These are phyloP conservation scores for Heritiera littoralis DNA, from an alignment of 345 rosid species.

Conservation along the genomic window DNA sequence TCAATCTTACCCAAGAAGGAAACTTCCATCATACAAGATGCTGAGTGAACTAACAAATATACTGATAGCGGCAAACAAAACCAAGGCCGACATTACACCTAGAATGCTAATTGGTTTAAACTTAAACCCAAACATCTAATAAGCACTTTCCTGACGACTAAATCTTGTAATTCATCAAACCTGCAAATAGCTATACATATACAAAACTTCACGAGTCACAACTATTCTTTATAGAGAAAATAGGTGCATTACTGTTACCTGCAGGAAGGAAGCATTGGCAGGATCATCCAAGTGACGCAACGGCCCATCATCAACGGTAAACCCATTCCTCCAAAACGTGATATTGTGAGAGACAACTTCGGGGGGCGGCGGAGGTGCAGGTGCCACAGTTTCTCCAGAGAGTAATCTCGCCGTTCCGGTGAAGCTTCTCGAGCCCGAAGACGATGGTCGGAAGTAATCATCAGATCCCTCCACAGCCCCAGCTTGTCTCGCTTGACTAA, in stretches of 20 bases:
- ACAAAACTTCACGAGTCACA: neutral
- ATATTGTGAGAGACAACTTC: constrained; percentile 62
- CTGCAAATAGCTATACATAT: neutral
- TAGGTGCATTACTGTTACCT: constrained; percentile 44
- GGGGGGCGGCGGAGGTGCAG: constrained; percentile 60
- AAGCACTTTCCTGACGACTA: neutral
- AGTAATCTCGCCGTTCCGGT: constrained; percentile 73
- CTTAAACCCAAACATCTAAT: neutral
- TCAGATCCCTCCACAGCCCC: constrained; percentile 65
- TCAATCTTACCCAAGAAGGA: neutral
- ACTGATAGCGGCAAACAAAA: neutral
- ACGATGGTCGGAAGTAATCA: constrained; percentile 44
- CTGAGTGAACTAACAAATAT: neutral
- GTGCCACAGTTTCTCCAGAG: constrained; percentile 64
- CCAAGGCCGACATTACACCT: no score
- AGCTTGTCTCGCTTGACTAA: constrained; percentile 60
- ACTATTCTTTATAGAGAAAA: neutral
- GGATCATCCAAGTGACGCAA: constrained; percentile 78
- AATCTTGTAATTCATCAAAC: neutral
- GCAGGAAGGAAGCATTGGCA: constrained; percentile 70
- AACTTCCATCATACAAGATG: neutral
- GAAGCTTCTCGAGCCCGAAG: constrained; percentile 68
- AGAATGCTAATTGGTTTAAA: neutral
- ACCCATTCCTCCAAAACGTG: constrained; percentile 90
- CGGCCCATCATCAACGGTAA: constrained; percentile 88